A percentile compares a stretch with the other conserved stretches of the same genome.
Conservation (phyloP, 2,329 filamentous ascomycete species). For the Trichoderma polysporum region DNA sequence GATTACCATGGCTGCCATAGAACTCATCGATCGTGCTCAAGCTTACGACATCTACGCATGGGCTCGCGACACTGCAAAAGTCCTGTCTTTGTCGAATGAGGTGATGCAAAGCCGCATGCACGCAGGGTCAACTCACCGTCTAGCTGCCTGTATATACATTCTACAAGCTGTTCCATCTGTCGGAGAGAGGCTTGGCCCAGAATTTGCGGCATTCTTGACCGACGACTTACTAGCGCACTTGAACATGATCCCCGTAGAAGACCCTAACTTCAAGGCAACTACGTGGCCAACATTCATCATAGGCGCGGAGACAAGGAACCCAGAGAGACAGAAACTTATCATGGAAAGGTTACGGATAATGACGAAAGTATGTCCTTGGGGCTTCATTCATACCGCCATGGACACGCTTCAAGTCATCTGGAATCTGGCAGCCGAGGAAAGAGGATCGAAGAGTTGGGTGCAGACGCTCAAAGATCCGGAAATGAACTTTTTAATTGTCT, state of each 20-base stretch:
- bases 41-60: slow-evolving; percentile 43
- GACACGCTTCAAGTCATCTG: slow-evolving; percentile 47
- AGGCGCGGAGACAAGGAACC: slow-evolving; percentile 50
- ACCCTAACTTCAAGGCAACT: slow-evolving; percentile 56
- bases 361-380: slow-evolving; percentile 47
- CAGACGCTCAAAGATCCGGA: slow-evolving; percentile 43
- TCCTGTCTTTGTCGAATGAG: slow-evolving; percentile 37
- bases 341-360: slow-evolving; percentile 44
- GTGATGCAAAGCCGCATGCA: slow-evolving; percentile 39
- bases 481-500: slow-evolving; percentile 46
- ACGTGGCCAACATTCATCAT: slow-evolving; percentile 58
- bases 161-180: slow-evolving; percentile 40
- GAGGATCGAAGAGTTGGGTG: slow-evolving; percentile 41
- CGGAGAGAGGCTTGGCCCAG: slow-evolving; percentile 26
- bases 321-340: slow-evolving; percentile 47
- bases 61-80: slow-evolving; percentile 39
- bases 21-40: slow-evolving; percentile 40
- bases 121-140: slow-evolving; percentile 44
- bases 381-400: slow-evolving; percentile 48
- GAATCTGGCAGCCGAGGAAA: slow-evolving; percentile 37
- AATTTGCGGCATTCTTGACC: slow-evolving; percentile 37
- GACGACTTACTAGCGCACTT: slow-evolving; percentile 49
- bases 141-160: slow-evolving; percentile 48
- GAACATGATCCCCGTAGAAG: slow-evolving; percentile 46
- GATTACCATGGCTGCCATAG: slow-evolving; percentile 32